Evolutionary conservation across 2,329 filamentous ascomycete genomes (phyloP).

Genomic region (Phialophora expanda): DNA sequence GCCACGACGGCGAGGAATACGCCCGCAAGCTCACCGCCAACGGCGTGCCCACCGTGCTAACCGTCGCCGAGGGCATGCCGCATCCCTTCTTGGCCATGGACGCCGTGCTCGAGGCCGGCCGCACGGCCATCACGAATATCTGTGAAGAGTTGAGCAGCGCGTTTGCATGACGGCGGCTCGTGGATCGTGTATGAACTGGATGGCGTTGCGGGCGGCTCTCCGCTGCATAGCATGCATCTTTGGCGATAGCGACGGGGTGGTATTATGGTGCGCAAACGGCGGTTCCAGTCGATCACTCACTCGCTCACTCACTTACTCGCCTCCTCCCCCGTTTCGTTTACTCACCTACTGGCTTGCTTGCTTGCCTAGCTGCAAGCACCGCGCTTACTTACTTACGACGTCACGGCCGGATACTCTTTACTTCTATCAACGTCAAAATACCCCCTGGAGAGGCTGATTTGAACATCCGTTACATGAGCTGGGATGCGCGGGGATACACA

Average conservation of each 20-base stretch:
- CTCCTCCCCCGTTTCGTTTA: background rate
- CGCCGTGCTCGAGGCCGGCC: conserved; percentile 58
- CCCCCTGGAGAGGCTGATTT: conserved; percentile 5
- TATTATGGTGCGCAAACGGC: background rate
- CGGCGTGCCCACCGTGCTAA: conserved; percentile 56
- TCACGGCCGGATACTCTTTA: background rate
- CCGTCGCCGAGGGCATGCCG: conserved; percentile 61
- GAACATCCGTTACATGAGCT: background rate
- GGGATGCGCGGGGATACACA: background rate
- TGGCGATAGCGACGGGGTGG: background rate
- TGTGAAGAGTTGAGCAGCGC: conserved; percentile 42
- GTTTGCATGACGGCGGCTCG: conserved; percentile 14
- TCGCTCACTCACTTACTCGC: background rate
- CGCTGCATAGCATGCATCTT: background rate
- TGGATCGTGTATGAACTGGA: background rate
- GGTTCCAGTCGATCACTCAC: background rate
- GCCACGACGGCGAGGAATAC: conserved; percentile 60
- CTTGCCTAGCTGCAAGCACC: background rate
- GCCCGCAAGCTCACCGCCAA: conserved; percentile 54
- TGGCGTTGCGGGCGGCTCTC: background rate
- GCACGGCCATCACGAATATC: conserved; percentile 56
- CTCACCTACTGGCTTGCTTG: background rate
- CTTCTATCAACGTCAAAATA: conserved; percentile 3
- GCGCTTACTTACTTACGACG: background rate
- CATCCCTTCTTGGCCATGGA: conserved; percentile 67